phyloP scores from a whole-genome alignment of 176 grass and related monocot genomes.

The Hordeum marinum region DNA sequence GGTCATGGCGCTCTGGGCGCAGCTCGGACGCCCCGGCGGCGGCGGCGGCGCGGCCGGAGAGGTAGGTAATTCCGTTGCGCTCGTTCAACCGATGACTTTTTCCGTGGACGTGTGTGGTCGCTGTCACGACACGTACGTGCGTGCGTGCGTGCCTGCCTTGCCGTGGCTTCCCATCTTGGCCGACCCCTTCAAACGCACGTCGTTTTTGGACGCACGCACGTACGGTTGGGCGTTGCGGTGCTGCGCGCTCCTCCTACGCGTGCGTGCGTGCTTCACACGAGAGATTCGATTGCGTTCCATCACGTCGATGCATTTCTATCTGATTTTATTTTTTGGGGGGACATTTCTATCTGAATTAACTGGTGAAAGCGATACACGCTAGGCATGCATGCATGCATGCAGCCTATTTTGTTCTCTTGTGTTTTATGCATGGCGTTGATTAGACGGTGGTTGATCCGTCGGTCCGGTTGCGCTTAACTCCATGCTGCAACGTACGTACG shows the following conservation, averaged over 20 bases:
- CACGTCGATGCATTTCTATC: too few relatives aligned
- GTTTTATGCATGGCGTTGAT: background rate
- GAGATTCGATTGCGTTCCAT: too few relatives aligned
- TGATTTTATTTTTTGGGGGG: too few relatives aligned
- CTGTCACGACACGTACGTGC: conserved; percentile 33
- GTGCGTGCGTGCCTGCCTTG: conserved; percentile 7
- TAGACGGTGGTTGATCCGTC: background rate
- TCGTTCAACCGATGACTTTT: background rate
- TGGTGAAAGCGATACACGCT: background rate
- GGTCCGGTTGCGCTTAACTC: background rate
- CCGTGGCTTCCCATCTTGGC: background rate
- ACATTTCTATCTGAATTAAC: background rate
- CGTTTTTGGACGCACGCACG: too few relatives aligned
- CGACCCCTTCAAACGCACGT: background rate
- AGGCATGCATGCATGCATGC: background rate
- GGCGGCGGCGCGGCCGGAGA: background rate
- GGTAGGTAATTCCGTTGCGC: conserved; percentile 35
- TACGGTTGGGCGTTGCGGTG: too few relatives aligned
- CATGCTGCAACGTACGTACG: background rate
- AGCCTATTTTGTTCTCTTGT: background rate
- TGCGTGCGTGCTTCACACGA: too few relatives aligned
- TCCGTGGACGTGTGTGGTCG: background rate
- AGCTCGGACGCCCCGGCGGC: background rate
- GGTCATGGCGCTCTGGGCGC: conserved; percentile 64
- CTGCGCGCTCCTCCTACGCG: background rate